phyloP scores from a whole-genome alignment of 2,329 filamentous ascomycete species.

The Trichoderma polysporum region DNA sequence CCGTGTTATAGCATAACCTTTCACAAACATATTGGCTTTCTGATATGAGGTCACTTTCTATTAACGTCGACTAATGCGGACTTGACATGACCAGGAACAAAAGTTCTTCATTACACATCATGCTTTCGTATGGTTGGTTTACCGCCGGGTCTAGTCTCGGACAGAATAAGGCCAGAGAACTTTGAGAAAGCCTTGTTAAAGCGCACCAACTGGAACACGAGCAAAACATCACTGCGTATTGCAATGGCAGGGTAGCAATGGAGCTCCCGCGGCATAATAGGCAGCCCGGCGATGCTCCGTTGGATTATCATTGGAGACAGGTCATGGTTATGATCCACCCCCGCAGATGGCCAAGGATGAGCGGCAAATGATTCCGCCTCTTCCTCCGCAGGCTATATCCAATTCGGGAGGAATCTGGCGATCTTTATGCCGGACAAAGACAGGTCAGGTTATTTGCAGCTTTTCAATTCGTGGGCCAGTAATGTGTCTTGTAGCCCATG shows the following conservation, averaged over 20 bases:
- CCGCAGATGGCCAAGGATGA: not conserved
- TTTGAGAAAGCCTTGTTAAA: not conserved
- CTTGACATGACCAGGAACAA: not conserved
- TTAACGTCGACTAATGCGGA: not conserved
- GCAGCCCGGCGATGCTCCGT: not conserved
- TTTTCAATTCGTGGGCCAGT: not conserved
- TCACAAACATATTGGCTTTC: not conserved
- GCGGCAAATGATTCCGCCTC: conserved; percentile 4
- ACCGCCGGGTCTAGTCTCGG: not conserved
- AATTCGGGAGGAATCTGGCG: conserved; percentile 7
- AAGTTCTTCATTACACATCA: not conserved
- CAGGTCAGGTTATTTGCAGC: not conserved
- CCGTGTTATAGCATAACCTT: not conserved
- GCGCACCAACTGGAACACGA: conserved; percentile 3
- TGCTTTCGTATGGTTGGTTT: not conserved
- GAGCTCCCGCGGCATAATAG: not conserved
- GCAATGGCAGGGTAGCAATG: not conserved
- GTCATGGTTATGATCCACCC: not conserved
- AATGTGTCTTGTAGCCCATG: no score
- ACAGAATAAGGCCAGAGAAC: not conserved
- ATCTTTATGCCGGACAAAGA: not conserved
- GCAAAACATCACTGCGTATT: not conserved
- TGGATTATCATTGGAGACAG: not conserved
- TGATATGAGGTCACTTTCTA: not conserved
- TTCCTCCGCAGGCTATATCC: not conserved